These are phyloP conservation scores for Marchantia paleacea DNA, from an alignment of 225 moss, liverwort and hornwort species.

Conservation along the genomic window DNA sequence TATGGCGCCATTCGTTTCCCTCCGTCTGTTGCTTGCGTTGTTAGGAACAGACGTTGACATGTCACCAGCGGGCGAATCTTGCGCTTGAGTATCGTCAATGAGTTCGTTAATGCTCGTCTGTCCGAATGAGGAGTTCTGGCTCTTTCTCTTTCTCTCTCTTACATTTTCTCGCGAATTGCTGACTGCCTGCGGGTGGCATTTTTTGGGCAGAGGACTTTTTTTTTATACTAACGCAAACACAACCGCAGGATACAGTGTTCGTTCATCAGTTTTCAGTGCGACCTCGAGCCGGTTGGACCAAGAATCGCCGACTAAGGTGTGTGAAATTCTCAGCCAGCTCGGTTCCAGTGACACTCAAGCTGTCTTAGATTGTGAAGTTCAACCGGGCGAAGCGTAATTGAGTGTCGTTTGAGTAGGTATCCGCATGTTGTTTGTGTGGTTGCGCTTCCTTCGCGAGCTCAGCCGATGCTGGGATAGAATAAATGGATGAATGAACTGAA, in stretches of 20 bases:
- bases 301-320: not conserved
- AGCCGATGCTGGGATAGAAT: not conserved
- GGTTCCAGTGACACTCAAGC: not conserved
- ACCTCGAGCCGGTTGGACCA: constrained; percentile 2
- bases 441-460: not conserved
- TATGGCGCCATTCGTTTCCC: too few species aligned
- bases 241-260: not conserved
- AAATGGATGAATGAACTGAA: not conserved
- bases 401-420: not conserved
- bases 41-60: too few species aligned
- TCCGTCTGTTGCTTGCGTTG: too few species aligned
- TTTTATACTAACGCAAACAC: not conserved
- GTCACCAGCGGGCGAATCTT: too few species aligned
- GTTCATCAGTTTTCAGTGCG: not conserved
- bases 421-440: not conserved
- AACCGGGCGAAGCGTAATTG: too few species aligned
- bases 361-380: not conserved
- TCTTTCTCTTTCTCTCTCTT: not conserved
- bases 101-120: not conserved
- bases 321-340: not conserved
- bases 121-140: not conserved
- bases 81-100: not conserved
- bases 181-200: not conserved
- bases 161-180: not conserved
- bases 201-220: not conserved